Evolutionary conservation across 2,329 filamentous ascomycete genomes (phyloP).

Genomic region (Knufia fluminis): DNA sequence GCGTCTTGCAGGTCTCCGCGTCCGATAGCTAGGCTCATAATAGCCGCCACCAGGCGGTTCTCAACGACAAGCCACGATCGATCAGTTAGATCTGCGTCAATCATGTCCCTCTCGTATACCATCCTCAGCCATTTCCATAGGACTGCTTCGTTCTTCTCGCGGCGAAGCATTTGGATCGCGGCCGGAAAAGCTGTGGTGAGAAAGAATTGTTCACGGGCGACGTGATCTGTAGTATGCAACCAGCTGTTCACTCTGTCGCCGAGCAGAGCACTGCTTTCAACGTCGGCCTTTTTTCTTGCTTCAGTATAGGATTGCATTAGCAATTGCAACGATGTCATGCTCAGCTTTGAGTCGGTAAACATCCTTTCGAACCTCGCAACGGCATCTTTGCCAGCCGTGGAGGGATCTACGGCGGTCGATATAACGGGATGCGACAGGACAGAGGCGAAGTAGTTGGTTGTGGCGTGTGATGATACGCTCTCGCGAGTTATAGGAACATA

Average conservation of each 20-base stretch:
- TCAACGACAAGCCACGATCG: conserved; percentile 14
- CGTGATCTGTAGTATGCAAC: conserved; percentile 13
- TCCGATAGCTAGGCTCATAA: conserved; percentile 16
- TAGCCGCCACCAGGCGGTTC: conserved; percentile 16
- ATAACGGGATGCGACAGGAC: conserved; percentile 19
- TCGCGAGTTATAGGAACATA: background rate
- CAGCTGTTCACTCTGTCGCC: conserved; percentile 15
- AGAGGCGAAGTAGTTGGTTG: conserved; percentile 17
- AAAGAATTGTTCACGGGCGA: conserved; percentile 16
- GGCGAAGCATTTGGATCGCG: conserved; percentile 13
- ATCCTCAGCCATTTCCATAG: conserved; percentile 21
- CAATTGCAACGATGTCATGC: background rate
- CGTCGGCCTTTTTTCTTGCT: background rate
- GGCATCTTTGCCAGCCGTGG: conserved; percentile 10
- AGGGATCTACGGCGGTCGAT: conserved; percentile 9
- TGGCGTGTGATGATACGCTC: conserved; percentile 10
- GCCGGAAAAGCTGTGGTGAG: conserved; percentile 9
- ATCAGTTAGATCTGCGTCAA: background rate
- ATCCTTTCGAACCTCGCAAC: conserved; percentile 16
- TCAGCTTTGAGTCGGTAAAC: conserved; percentile 5
- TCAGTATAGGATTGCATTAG: conserved; percentile 1
- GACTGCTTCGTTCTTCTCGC: conserved; percentile 21
- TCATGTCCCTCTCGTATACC: conserved; percentile 14
- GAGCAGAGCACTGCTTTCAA: conserved; percentile 8
- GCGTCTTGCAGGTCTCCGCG: conserved; percentile 15